Conservation (phyloP, 164 flowering plant species). For the Dillenia turbinata region DNA sequence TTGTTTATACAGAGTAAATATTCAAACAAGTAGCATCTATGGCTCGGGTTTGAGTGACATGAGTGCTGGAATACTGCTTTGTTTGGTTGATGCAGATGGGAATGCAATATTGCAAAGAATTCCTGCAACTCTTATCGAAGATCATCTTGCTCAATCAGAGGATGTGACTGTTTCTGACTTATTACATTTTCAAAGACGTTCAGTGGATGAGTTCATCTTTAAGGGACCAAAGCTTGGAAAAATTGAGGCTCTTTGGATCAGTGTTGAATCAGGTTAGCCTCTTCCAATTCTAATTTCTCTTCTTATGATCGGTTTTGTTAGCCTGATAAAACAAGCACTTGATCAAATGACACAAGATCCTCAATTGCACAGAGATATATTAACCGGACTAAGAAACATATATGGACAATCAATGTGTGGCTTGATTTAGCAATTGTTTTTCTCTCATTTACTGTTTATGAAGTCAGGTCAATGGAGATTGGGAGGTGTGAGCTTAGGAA, state of each 20-base stretch:
- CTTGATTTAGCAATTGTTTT: conserved; percentile 3
- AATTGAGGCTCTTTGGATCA: conserved; percentile 71
- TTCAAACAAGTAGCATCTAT: conserved; percentile 55
- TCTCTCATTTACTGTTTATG: conserved; percentile 3
- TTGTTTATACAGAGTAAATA: conserved; percentile 39
- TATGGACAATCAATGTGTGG: neutral
- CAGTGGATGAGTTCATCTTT: conserved; percentile 59
- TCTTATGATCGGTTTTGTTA: no score
- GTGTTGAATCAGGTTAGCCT: conserved; percentile 74
- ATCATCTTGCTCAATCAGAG: conserved; percentile 12
- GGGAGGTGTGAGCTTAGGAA: conserved; percentile 47
- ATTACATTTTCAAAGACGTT: conserved; percentile 62
- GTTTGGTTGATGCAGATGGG: conserved; percentile 71
- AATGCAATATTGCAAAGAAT: conserved; percentile 69
- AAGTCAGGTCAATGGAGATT: conserved; percentile 87
- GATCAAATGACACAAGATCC: no score
- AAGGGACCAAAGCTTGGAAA: conserved; percentile 59
- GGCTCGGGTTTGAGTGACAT: conserved; percentile 58
- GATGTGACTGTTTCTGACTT: conserved; percentile 19
- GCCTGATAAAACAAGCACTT: no score
- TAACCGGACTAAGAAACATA: no score
- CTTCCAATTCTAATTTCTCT: neutral
- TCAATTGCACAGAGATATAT: no score
- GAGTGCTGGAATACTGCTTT: conserved; percentile 62
- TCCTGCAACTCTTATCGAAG: conserved; percentile 24